Evolutionary conservation across 495 filamentous ascomycete species (phyloP), one percentile per base, ranked within the genome.

Genomic region (Trichoderma gamsii): DNA sequence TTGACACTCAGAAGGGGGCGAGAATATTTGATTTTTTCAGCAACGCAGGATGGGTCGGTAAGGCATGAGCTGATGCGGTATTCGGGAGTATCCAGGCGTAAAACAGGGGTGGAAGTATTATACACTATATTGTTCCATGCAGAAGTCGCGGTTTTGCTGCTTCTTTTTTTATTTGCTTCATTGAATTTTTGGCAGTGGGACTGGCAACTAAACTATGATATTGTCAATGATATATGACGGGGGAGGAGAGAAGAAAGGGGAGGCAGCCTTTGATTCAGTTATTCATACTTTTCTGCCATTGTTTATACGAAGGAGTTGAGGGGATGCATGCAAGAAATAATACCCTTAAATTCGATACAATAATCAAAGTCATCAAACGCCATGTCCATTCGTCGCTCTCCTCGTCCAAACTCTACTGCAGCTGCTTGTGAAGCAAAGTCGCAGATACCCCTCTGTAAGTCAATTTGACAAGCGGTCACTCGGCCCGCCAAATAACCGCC

Each of bases 11-110:
- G 67, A 85, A 85, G 72, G 83, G 82, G 1, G 81, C 81, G 52
- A 85, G 90, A 70, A 87, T 98, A 59, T 97, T 92, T 75, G 95
- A 98, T 72, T 99, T 98, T 76, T 93, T 97, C 80, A 90, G 95
- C 41, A 89, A 92, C 73, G 88, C 87, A 56, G 95, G 95, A 11
- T 98, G 95, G 95, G 90, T 97, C 67, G 88, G 85, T 41, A 96
- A 93, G 80, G 82, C 82, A 8, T 86, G 76, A 73, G 25, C 6
- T 43, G 15, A 23, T 13, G 23, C 51, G 63, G 35, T 41, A 23
- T 13, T 65, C 9, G 4, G 8, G n/a, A 41, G 41, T 41, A 41
- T 41, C 23, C 4, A 8, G 32, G 63, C 63, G 63, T 41, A 65
- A 32, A 35, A 44, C 32, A 56, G 27, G 71, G 76, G 77, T 71